phyloP scores from a whole-genome alignment of 2,329 filamentous ascomycete species.

The Chrysoporthe deuterocubensis region DNA sequence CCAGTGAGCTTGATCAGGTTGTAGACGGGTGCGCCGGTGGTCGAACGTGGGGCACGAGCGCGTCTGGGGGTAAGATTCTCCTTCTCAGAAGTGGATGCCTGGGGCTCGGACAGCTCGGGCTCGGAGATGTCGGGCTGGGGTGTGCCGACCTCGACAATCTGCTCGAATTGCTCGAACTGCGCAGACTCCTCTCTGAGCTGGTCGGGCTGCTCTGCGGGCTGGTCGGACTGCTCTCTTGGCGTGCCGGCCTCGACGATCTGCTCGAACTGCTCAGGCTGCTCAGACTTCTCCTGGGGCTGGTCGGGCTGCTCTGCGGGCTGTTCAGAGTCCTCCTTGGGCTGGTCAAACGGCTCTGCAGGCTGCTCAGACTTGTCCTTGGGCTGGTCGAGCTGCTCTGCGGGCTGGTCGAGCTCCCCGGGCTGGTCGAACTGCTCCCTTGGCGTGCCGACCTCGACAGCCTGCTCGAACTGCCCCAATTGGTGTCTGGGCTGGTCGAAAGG shows the following conservation, averaged over 20 bases:
- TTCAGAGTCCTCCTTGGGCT: constrained; percentile 6
- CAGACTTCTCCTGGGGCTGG: no score
- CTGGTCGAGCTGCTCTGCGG: no score
- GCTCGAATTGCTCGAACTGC: constrained; percentile 29
- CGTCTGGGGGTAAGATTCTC: constrained; percentile 34
- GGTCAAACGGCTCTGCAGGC: constrained; percentile 29
- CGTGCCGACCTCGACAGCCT: constrained; percentile 31
- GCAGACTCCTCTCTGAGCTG: no score
- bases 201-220: no score
- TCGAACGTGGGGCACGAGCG: constrained; percentile 59
- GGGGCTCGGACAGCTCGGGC: not conserved
- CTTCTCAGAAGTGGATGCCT: no score
- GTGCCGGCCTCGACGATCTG: constrained; percentile 32
- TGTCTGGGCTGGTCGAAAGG: no score
- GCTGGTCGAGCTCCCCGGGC: no score
- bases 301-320: no score
- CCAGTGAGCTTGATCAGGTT: constrained; percentile 68
- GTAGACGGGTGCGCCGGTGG: constrained; percentile 62
- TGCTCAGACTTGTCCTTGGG: no score
- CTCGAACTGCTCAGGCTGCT: constrained; percentile 29
- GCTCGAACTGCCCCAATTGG: constrained; percentile 29
- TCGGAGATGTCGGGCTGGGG: constrained; percentile 14
- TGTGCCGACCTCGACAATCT: constrained; percentile 31
- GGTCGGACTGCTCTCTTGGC: not conserved
- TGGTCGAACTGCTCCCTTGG: not conserved